These are phyloP conservation scores for Ascochyta rabiei DNA, from an alignment of 2,329 filamentous ascomycete genomes.

Conservation along the genomic window DNA sequence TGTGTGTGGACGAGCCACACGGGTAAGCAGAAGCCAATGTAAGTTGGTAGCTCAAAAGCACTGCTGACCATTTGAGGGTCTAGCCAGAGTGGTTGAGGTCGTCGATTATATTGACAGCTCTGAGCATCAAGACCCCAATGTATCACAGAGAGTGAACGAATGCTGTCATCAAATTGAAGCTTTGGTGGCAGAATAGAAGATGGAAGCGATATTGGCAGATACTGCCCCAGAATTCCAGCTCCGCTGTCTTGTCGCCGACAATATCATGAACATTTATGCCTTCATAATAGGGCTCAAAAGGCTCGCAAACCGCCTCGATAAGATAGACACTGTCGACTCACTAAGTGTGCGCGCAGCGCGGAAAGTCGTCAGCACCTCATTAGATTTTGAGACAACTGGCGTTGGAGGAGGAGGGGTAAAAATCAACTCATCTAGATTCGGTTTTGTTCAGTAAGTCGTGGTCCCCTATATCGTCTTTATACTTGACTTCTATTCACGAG, in stretches of 20 bases:
- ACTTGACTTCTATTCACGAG: background rate
- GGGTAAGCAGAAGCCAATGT: background rate
- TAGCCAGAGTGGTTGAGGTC: constrained; percentile 23
- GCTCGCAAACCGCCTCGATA: constrained; percentile 14
- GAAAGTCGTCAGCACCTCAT: constrained; percentile 29
- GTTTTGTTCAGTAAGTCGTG: constrained; percentile 30
- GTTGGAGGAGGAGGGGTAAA: background rate
- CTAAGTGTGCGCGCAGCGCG: constrained; percentile 31
- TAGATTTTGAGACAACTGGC: constrained; percentile 23
- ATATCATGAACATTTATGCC: constrained; percentile 31
- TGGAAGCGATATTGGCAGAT: constrained; percentile 23
- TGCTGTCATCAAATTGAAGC: constrained; percentile 27
- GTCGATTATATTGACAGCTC: constrained; percentile 26
- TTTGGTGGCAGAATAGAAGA: constrained; percentile 29
- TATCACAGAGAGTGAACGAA: constrained; percentile 20
- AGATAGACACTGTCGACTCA: constrained; percentile 13
- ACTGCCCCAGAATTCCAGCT: background rate
- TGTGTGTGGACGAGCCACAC: constrained; percentile 33
- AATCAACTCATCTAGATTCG: constrained; percentile 9
- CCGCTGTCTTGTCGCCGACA: constrained; percentile 32
- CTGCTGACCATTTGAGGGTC: background rate
- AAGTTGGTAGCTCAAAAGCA: no score
- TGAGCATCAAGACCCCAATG: background rate
- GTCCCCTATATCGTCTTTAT: background rate
- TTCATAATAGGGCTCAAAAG: constrained; percentile 36